Base-by-base conservation (phyloP, 2,329 filamentous ascomycete species). In the Pseudogymnoascus sp. region DNA sequence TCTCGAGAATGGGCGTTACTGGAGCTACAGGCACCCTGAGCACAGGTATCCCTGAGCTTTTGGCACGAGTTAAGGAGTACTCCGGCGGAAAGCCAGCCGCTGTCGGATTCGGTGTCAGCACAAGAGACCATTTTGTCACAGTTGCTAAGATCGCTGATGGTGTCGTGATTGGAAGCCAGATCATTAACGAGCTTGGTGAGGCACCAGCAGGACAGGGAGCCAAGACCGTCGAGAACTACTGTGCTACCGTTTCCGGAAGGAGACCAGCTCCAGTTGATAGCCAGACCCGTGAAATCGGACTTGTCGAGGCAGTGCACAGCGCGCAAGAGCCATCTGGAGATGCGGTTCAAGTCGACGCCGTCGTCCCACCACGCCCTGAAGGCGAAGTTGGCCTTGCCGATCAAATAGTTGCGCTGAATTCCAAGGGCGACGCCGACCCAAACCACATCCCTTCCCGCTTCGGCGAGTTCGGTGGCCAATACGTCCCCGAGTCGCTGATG, bases 401-500 rank as follows among this genome's bases (percentile, higher is more conserved):
- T 68, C 86, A 90, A 70, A 77, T 90, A 29, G 85, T 88, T 67
- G 85, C 86, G 13, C 75, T 90, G 36, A 89, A 89, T 66, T 78
- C 78, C 13, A 78, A 81, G 61, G 79, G 78, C 2, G 67, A 62
- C 27, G 67, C 68, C 4, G 72, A 79, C 62, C 73, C 74, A 39
- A 69, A 75, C 60, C 85, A 88, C 69, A 85, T 94, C 60, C 90
- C 92, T 10, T 85, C 91, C 65, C 87, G 92, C 60, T 97, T 99
- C 70, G 94, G 94, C 67, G 89, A 97, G 73, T 99, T 96, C 67
- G 94, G 94, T 70, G 94, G 94, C 13, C 93, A 97, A 75, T 99
- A 97, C 72, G 94, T 99, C 2, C 94, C 94, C 1, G 94, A 99
- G 76, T 94, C 92, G 18, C 82, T 99, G 64, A 97, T 99, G 93